phyloP scores from a whole-genome alignment of 495 filamentous ascomycete species.

The Lophiotrema nucula region DNA sequence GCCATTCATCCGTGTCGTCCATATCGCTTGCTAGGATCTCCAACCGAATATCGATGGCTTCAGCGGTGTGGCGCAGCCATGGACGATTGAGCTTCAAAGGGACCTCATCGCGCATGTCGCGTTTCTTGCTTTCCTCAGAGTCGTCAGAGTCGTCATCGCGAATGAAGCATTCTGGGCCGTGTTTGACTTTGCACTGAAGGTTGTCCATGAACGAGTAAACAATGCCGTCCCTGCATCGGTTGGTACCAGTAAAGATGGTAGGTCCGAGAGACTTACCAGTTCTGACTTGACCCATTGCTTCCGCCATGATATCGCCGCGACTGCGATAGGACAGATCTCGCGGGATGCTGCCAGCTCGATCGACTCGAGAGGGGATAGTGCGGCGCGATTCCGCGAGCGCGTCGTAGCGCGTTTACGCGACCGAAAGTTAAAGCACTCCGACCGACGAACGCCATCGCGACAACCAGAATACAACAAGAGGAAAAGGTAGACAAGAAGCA shows the following conservation, averaged over 20 bases:
- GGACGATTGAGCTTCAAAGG: not conserved
- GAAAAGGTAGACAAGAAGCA: no score
- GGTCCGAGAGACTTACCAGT: not conserved
- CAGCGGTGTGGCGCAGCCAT: not conserved
- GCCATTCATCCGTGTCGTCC: not conserved
- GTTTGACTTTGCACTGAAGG: not conserved
- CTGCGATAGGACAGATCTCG: no score
- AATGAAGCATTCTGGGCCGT: not conserved
- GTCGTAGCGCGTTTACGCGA: no score
- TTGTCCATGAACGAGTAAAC: not conserved
- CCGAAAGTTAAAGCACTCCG: no score
- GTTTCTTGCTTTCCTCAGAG: not conserved
- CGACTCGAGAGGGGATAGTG: no score
- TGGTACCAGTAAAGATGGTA: not conserved
- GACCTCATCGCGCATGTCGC: not conserved
- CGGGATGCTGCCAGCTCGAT: no score
- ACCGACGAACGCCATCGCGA: no score
- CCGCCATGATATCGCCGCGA: no score
- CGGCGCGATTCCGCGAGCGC: no score
- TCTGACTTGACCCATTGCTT: not conserved
- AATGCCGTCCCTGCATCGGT: not conserved
- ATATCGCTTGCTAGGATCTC: not conserved
- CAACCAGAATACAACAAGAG: no score
- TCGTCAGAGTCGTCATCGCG: not conserved
- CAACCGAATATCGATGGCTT: not conserved